Conservation (phyloP, 2,329 filamentous ascomycete genomes). For the Lachnellula cervina region DNA sequence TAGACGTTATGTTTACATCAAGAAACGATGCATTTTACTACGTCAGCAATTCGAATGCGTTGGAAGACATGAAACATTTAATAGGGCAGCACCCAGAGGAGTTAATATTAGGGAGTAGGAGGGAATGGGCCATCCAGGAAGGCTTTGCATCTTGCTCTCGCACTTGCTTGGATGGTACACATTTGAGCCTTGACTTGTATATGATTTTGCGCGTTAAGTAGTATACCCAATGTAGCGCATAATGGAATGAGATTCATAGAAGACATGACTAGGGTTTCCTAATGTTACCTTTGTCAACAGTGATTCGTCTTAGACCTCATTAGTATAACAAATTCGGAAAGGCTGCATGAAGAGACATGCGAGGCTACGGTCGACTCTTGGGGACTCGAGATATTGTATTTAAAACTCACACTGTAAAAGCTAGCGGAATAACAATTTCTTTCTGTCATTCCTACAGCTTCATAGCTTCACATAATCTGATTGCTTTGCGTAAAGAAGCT, state of each 20-base stretch:
- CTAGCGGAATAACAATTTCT: no score
- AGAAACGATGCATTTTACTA: conserved; percentile 17
- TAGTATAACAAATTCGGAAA: no score
- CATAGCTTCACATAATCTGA: no score
- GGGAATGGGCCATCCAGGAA: conserved; percentile 3
- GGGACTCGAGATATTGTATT: no score
- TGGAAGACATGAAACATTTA: conserved; percentile 6
- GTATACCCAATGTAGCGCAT: conserved; percentile 28
- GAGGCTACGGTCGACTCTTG: no score
- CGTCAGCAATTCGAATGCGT: conserved; percentile 6
- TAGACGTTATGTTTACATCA: conserved; percentile 28
- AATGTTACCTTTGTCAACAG: neutral
- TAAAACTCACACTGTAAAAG: no score
- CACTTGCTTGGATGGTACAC: conserved; percentile 11
- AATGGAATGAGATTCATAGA: conserved; percentile 15
- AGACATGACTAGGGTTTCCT: neutral
- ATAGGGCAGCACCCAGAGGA: conserved; percentile 5
- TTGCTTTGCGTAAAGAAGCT: no score
- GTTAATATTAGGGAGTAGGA: conserved; percentile 4
- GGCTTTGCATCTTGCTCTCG: conserved; percentile 8
- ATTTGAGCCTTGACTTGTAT: conserved; percentile 22
- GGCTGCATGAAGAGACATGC: no score
- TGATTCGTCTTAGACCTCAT: no score
- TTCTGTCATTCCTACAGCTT: no score
- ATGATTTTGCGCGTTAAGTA: conserved; percentile 27